Evolutionary conservation across 345 rosid genomes (phyloP), one percentile per base, ranked within the genome.

Genomic region (Euphorbia pulcherrima): DNA sequence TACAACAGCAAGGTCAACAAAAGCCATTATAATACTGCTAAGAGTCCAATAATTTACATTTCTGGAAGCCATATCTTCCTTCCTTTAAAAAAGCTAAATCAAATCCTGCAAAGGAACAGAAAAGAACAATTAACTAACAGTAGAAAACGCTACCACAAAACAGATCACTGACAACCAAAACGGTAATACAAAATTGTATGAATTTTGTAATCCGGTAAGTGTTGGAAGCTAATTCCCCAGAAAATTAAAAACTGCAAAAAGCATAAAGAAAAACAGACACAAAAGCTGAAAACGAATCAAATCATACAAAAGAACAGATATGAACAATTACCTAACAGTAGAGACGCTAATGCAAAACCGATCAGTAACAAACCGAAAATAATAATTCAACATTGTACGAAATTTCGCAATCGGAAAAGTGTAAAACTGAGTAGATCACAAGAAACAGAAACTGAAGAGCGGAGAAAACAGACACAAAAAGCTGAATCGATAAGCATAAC

Each of bases 31-130:
- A 30, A 75, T 75, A 30, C 47, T 69, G 48, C 60, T 35, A 48
- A 75, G 51, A 53, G 71, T 75, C 79, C 79, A 75, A 9, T 71
- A 60, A 46, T 33, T 66, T 33, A 66, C 48, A 8, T 44, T 24
- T 62, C 58, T 50, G 6, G 24, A 61, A 53, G 46, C 64, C 72
- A 67, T 53, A 23, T 61, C 61, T 29, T n/a, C 55, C 33, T 37
- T 11, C 13, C 37, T 33, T 33, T 11, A 7, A 52, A 71, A 3
- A 61, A 41, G 33, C 69, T 65, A 56, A 62, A 26, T 44, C 7
- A 46, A 46, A 29, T 18, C 47, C 33, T 14, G 24, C 48, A 4
- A 61, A 54, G 18, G 23, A 53, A 37, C 26, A 7, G 26, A 62
- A 24, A 53, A 39, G 10, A 7, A 33, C 29, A 30, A 21, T 0